Evolutionary conservation across 2,329 filamentous ascomycete species (phyloP), one percentile per base, ranked within the genome.

Genomic region (Diaporthe aspalathi): DNA sequence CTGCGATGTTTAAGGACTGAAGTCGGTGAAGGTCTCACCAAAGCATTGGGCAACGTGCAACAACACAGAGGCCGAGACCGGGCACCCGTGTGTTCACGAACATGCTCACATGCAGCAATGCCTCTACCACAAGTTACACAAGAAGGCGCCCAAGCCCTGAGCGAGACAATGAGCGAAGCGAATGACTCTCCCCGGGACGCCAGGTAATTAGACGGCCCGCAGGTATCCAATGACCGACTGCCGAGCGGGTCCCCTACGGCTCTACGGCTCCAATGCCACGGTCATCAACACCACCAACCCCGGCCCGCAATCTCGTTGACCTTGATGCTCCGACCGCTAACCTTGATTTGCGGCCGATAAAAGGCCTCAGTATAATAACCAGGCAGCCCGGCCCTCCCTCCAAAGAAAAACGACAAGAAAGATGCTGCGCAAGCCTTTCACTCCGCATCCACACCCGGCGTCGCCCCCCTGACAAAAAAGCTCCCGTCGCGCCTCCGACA

Each of bases 221-320:
- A 24, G 16, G 43, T 38, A 29, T 65, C 60, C 60, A 65, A 65
- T 65, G 60, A 50, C 60, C 45, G 60, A 65, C 29, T 49, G 60
- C 60, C 60, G 60, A 65, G 60, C 60, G 60, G 60, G 60, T 65
- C 60, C 35, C 5, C 11, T 11, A 38, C 35, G 35, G 35, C 35
- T 24, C 29, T 2, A 35, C 60, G 60, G 45, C 60, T 63, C 60
- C 60, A 47, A 49, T 63, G 32, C 12, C 43, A 49, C 57, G 57
- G 24, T 40, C 43, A 50, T 65, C 60, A 65, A 50, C 60, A 65
- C 43, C 60, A 27, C 49, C n/a, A 50, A 29, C 60, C 60, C 60
- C 45, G 60, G 60, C n/a, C 60, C 60, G 60, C 29, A 65, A 65
- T 65, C 60, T 65, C 45, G 60, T 38, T 65, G 60, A 12, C 45